These are phyloP conservation scores for Psilocybe tampanensis DNA, from an alignment of 768 basidiomycete species.

Conservation along the genomic window DNA sequence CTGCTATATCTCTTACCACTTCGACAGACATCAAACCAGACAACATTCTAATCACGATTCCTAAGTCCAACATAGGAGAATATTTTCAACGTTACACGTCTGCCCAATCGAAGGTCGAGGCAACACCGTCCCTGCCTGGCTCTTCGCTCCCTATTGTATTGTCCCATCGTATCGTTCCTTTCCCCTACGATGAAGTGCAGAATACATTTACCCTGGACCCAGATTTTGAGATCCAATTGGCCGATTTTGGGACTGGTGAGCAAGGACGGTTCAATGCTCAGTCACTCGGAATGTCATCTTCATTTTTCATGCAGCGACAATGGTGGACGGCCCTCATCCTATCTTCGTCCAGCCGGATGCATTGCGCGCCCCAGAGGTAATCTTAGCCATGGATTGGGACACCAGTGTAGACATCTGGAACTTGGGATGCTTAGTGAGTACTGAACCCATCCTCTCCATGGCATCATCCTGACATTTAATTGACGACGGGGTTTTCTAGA, in stretches of 20 bases:
- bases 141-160: too few species aligned
- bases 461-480: too few species aligned
- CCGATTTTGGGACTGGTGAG: constrained; percentile 8
- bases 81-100: not conserved
- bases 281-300: not conserved
- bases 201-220: too few species aligned
- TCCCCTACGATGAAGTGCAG: too few species aligned
- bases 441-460: too few species aligned
- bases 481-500: too few species aligned
- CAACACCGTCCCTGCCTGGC: too few species aligned
- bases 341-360: constrained; percentile 23
- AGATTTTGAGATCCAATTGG: not conserved
- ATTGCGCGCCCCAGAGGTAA: constrained; percentile 31
- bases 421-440: constrained; percentile 29
- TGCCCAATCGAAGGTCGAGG: not conserved
- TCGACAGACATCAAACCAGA: constrained; percentile 21
- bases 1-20: not conserved
- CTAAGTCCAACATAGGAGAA: not conserved
- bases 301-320: constrained; percentile 1
- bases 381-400: constrained; percentile 24
- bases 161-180: too few species aligned
- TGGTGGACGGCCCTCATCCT: constrained; percentile 8
- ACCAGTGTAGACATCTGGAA: constrained; percentile 34
- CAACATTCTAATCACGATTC: constrained; percentile 17
- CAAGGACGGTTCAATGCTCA: not conserved